phyloP scores from a whole-genome alignment of 345 rosid species.

The Ceriops tagal region DNA sequence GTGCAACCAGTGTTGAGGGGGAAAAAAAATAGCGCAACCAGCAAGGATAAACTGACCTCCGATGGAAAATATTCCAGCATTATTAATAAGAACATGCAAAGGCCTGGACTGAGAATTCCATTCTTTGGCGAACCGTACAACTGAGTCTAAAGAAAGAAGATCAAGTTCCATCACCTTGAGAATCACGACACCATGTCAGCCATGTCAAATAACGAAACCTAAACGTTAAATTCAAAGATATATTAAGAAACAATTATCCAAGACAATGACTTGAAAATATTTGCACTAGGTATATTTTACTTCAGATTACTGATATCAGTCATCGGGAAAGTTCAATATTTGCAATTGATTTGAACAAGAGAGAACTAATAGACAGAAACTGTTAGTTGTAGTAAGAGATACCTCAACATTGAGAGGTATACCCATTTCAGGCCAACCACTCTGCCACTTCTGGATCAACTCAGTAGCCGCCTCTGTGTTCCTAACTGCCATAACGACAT shows the following conservation, averaged over 20 bases:
- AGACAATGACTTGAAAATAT: no score
- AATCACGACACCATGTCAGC: background rate
- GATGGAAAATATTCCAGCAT: constrained; percentile 13
- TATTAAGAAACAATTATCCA: no score
- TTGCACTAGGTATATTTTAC: no score
- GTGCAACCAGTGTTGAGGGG: no score
- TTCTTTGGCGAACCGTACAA: constrained; percentile 7
- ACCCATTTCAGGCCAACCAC: background rate
- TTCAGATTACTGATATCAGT: no score
- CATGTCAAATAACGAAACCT: no score
- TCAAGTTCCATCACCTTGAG: constrained; percentile 12
- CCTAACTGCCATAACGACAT: constrained; percentile 19
- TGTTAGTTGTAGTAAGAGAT: no score
- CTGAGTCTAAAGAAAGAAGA: constrained; percentile 15
- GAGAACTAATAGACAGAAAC: no score
- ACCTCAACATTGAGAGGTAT: constrained; percentile 4
- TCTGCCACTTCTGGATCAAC: constrained; percentile 20
- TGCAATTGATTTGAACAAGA: no score
- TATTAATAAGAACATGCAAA: constrained; percentile 18
- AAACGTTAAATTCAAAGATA: no score
- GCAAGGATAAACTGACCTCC: background rate
- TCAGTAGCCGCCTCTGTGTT: constrained; percentile 9
- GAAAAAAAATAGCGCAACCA: no score
- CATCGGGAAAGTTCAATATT: no score
- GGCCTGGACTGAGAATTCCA: constrained; percentile 10